Evolutionary conservation across 2,329 filamentous ascomycete genomes (phyloP).

Genomic region (Colletotrichum tanaceti): DNA sequence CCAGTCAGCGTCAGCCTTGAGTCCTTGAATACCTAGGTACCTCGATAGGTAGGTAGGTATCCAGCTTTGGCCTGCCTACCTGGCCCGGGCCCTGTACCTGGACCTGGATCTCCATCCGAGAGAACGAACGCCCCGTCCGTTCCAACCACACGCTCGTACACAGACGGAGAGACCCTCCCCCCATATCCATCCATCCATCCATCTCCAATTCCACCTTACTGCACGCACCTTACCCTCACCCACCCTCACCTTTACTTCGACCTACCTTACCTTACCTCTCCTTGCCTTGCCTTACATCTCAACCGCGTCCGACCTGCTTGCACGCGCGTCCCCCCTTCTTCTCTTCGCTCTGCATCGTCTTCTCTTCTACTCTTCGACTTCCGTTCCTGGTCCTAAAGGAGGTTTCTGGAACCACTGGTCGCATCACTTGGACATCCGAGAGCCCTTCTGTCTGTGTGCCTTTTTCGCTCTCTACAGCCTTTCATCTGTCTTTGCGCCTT

Average conservation of each 20-base stretch:
- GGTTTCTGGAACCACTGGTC: slow-evolving; percentile 14
- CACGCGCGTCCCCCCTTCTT: slow-evolving; percentile 27
- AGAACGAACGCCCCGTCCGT: slow-evolving; percentile 16
- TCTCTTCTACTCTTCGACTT: slow-evolving; percentile 24
- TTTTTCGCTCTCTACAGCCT: slow-evolving; percentile 1
- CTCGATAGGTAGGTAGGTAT: neutral
- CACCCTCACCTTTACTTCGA: slow-evolving; percentile 17
- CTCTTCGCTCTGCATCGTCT: slow-evolving; percentile 30
- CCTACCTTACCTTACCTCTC: slow-evolving; percentile 25
- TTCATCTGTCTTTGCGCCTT: slow-evolving; percentile 1
- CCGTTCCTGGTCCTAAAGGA: slow-evolving; percentile 22
- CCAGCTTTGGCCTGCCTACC: neutral
- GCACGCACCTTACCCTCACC: slow-evolving; percentile 12
- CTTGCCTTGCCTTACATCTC: neutral
- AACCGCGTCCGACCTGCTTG: slow-evolving; percentile 18
- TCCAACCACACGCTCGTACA: neutral
- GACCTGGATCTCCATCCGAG: slow-evolving; percentile 16
- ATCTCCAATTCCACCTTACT: slow-evolving; percentile 23
- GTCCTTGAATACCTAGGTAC: neutral
- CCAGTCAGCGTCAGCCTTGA: slow-evolving; percentile 14
- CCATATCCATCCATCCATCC: slow-evolving; percentile 15
- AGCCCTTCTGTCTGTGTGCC: slow-evolving; percentile 1
- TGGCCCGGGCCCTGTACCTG: slow-evolving; percentile 21
- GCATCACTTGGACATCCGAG: slow-evolving; percentile 6
- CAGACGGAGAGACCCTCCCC: slow-evolving; percentile 1